Evolutionary conservation across 2,329 filamentous ascomycete genomes (phyloP).

Genomic region (Sporothrix luriei): DNA sequence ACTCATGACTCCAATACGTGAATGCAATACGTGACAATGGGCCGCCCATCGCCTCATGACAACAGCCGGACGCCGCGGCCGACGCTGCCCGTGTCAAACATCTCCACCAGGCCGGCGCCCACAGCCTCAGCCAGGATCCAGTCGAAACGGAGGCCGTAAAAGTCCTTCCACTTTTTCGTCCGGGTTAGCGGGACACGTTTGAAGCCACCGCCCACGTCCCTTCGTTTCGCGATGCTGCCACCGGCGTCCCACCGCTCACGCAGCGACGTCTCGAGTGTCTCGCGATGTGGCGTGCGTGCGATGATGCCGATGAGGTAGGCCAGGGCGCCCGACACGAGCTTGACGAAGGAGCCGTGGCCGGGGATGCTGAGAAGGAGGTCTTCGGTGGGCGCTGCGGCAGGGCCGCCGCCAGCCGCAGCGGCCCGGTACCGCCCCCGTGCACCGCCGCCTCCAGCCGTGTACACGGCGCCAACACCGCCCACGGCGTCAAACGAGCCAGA

Average conservation of each 20-base stretch:
- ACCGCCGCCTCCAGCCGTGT: conserved; percentile 61
- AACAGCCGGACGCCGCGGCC: conserved; percentile 63
- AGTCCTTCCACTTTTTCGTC: conserved; percentile 70
- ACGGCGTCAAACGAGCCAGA: conserved; percentile 70
- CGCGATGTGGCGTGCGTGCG: conserved; percentile 60
- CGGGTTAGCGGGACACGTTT: conserved; percentile 57
- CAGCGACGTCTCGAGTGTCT: conserved; percentile 64
- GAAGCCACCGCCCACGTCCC: conserved; percentile 46
- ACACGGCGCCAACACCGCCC: conserved; percentile 66
- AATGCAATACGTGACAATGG: not conserved
- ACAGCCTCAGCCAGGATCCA: conserved; percentile 73
- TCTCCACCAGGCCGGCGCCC: conserved; percentile 69
- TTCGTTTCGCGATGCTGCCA: conserved; percentile 37
- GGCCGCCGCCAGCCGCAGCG: not conserved
- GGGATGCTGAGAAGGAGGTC: conserved; percentile 65
- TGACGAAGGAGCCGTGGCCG: conserved; percentile 67
- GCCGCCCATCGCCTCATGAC: not conserved
- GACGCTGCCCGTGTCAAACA: conserved; percentile 76
- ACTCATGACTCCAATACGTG: not conserved
- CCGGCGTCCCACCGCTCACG: conserved; percentile 73
- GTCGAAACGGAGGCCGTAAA: conserved; percentile 69
- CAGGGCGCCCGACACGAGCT: conserved; percentile 63
- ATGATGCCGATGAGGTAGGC: conserved; percentile 64
- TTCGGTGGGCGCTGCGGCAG: conserved; percentile 23
- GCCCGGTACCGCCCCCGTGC: conserved; percentile 41